Evolutionary conservation across 192 early-diverging fungal species (phyloP).

Genomic region (Podochytrium sp.): DNA sequence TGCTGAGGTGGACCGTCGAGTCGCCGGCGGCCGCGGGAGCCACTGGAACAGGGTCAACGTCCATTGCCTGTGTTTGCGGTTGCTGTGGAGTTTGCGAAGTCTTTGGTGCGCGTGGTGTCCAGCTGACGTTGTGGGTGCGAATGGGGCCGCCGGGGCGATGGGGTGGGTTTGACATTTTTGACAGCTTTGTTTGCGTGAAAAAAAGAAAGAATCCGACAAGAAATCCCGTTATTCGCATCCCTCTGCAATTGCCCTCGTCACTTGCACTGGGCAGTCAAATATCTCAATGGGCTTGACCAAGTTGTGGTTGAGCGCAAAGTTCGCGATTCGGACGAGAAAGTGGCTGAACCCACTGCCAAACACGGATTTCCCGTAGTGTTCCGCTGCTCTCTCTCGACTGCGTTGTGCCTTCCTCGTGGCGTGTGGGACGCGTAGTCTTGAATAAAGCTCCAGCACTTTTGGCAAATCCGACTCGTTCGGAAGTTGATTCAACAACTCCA

Average conservation of each 20-base stretch:
- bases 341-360: constrained; percentile 5
- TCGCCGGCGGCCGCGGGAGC: too few relatives aligned
- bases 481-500: constrained; percentile 3
- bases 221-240: too few relatives aligned
- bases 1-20: constrained; percentile 1
- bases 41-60: too few relatives aligned
- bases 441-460: constrained; percentile 14
- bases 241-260: too few relatives aligned
- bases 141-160: too few relatives aligned
- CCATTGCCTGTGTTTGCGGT: too few relatives aligned
- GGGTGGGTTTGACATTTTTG: too few relatives aligned
- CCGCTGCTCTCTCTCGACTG: neutral
- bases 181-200: too few relatives aligned
- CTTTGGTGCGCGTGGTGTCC: too few relatives aligned
- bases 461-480: neutral
- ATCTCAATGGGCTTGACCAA: neutral
- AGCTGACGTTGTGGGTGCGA: too few relatives aligned
- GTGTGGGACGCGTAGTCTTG: neutral
- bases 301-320: neutral
- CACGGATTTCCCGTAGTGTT: neutral
- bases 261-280: neutral
- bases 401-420: neutral
- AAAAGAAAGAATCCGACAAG: too few relatives aligned
- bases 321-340: neutral
- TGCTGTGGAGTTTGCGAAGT: too few relatives aligned